Percentiles rank a stretch among this genome's conserved stretches.
phyloP scores from a whole-genome alignment of 306 rosid species.

The Quercus ilex region DNA sequence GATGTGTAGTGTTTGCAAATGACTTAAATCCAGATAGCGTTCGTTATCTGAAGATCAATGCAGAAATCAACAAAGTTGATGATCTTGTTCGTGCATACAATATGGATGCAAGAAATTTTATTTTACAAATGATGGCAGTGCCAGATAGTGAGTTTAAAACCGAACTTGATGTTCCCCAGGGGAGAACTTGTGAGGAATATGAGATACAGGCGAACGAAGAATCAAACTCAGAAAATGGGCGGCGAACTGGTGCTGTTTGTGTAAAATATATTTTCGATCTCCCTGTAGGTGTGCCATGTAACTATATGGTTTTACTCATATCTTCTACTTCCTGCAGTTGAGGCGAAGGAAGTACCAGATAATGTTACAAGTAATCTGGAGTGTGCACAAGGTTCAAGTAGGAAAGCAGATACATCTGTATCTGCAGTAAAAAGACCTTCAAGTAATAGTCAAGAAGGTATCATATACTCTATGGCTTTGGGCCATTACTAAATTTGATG shows the following conservation, averaged over 20 bases:
- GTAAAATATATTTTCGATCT: conserved; percentile 4
- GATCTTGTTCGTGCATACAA: conserved; percentile 58
- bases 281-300: not conserved
- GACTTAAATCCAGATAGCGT: conserved; percentile 89
- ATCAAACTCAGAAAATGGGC: conserved; percentile 38
- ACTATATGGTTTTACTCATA: conserved; percentile 23
- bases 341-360: conserved; percentile 37
- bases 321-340: conserved; percentile 48
- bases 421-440: conserved; percentile 73
- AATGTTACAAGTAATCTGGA: conserved; percentile 22
- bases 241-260: conserved; percentile 40
- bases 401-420: conserved; percentile 36
- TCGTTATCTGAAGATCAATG: conserved; percentile 74
- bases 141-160: conserved; percentile 41
- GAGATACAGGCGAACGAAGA: conserved; percentile 28
- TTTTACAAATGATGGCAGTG: conserved; percentile 61
- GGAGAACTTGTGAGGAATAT: conserved; percentile 34
- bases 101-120: conserved; percentile 84
- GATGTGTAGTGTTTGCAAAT: conserved; percentile 85
- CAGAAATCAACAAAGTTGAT: conserved; percentile 72
- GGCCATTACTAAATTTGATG: conserved; percentile 16
- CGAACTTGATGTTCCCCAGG: conserved; percentile 18
- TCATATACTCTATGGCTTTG: conserved; percentile 9
- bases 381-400: conserved; percentile 27
- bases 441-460: conserved; percentile 58